phyloP scores from a whole-genome alignment of 1,284 basidiomycete species.

The Cerrena zonata region DNA sequence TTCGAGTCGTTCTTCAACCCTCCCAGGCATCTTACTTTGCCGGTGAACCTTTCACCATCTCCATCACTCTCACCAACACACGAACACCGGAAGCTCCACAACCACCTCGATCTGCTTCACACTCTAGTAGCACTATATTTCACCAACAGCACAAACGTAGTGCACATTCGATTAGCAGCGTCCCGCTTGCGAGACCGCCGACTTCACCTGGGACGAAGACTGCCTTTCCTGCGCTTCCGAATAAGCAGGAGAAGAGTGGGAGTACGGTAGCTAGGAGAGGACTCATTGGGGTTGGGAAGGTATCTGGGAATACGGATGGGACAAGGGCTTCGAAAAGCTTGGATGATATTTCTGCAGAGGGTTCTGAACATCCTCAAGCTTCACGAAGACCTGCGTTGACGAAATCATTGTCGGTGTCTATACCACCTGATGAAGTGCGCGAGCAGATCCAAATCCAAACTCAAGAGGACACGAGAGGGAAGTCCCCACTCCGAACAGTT shows the following conservation, averaged over 20 bases:
- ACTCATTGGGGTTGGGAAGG: constrained; percentile 21
- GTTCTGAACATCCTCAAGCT: neutral
- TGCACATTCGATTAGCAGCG: constrained; percentile 71
- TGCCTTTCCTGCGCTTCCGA: constrained; percentile 24
- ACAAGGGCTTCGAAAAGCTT: neutral
- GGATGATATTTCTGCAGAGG: constrained; percentile 5
- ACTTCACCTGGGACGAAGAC: constrained; percentile 67
- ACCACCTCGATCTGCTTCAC: constrained; percentile 23
- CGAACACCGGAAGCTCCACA: constrained; percentile 36
- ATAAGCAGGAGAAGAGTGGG: constrained; percentile 10
- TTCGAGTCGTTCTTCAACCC: constrained; percentile 68
- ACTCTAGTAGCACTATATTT: constrained; percentile 27
- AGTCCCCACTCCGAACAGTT: constrained; percentile 15
- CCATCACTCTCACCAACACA: constrained; percentile 83
- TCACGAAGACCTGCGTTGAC: constrained; percentile 37
- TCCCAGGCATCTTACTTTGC: constrained; percentile 88
- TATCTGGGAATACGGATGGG: neutral
- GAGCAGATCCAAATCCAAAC: constrained; percentile 4
- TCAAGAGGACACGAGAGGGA: constrained; percentile 15
- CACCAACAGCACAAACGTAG: constrained; percentile 48
- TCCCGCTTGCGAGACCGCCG: constrained; percentile 66
- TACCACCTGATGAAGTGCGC: constrained; percentile 39
- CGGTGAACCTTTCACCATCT: constrained; percentile 80
- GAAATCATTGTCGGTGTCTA: constrained; percentile 56
- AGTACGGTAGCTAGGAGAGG: constrained; percentile 23